Conservation (phyloP, 2,329 filamentous ascomycete genomes). For the Juglanconis juglandina region DNA sequence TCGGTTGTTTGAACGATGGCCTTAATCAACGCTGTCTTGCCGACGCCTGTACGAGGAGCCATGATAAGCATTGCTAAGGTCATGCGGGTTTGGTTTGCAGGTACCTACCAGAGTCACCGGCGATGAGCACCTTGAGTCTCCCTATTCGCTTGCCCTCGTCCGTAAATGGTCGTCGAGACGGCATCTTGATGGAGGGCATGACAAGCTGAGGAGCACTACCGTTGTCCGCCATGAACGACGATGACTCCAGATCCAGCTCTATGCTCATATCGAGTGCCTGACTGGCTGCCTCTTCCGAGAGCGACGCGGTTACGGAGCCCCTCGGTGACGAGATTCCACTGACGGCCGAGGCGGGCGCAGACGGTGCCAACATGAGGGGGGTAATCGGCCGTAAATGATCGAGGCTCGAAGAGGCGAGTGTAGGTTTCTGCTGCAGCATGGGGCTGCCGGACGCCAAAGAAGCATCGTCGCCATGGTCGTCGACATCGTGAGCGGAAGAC, state of each 20-base stretch:
- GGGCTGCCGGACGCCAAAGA: slow-evolving; percentile 16
- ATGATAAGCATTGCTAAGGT: background rate
- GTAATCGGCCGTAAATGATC: slow-evolving; percentile 42
- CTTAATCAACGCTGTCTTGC: slow-evolving; percentile 86
- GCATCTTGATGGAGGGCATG: slow-evolving; percentile 95
- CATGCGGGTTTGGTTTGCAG: background rate
- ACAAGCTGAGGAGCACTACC: slow-evolving; percentile 73
- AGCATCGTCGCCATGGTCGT: slow-evolving; percentile 12
- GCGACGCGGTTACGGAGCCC: slow-evolving; percentile 48
- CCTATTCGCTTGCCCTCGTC: slow-evolving; percentile 80
- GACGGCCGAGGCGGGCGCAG: slow-evolving; percentile 38
- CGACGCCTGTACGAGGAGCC: slow-evolving; percentile 56
- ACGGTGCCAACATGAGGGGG: slow-evolving; percentile 40
- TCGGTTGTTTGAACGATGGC: slow-evolving; percentile 82
- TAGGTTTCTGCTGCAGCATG: slow-evolving; percentile 17
- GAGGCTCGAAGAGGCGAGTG: background rate
- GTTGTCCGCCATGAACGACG: slow-evolving; percentile 40
- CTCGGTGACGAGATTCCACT: slow-evolving; percentile 51
- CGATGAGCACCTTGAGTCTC: slow-evolving; percentile 82
- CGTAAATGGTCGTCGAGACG: slow-evolving; percentile 83
- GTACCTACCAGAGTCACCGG: slow-evolving; percentile 67
- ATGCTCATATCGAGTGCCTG: slow-evolving; percentile 36
- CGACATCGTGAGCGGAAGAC: slow-evolving; percentile 1
- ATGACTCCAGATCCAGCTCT: slow-evolving; percentile 43
- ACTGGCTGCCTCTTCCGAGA: slow-evolving; percentile 41